These are phyloP conservation scores for Malus asiatica DNA, from an alignment of 306 rosid genomes.

Conservation along the genomic window DNA sequence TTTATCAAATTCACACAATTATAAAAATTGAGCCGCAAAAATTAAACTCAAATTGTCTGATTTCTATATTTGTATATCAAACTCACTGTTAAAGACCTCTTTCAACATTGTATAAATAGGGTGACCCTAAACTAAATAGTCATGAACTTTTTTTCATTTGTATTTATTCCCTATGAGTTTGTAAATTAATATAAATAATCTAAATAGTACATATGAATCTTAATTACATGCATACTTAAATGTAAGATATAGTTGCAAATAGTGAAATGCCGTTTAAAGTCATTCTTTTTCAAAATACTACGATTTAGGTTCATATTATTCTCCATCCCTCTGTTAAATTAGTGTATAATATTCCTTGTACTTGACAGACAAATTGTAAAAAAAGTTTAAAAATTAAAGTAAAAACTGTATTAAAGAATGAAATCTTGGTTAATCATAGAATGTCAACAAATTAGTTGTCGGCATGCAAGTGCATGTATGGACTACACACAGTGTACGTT, in stretches of 20 bases:
- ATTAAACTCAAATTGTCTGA: too few relatives aligned
- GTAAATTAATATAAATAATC: too few relatives aligned
- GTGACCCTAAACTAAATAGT: neutral
- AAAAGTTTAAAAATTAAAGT: neutral
- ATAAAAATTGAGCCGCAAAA: too few relatives aligned
- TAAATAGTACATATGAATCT: neutral
- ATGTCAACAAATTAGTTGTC: neutral
- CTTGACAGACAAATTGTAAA: too few relatives aligned
- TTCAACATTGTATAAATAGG: too few relatives aligned
- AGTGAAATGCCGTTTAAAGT: neutral
- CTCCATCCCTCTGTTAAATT: too few relatives aligned
- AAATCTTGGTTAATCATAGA: neutral
- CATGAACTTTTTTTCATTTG: too few relatives aligned
- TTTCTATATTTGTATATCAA: too few relatives aligned
- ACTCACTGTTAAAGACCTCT: too few relatives aligned
- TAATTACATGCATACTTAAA: neutral
- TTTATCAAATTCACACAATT: too few relatives aligned
- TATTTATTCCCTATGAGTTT: neutral
- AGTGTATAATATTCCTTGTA: neutral
- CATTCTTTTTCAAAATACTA: too few relatives aligned
- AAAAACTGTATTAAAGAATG: neutral
- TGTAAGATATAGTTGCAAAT: neutral
- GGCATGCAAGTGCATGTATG: slow-evolving; percentile 20
- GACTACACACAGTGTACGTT: slow-evolving; percentile 8
- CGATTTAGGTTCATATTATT: too few relatives aligned